phyloP scores from a whole-genome alignment of 768 basidiomycete genomes.

The Suillus subaureus region DNA sequence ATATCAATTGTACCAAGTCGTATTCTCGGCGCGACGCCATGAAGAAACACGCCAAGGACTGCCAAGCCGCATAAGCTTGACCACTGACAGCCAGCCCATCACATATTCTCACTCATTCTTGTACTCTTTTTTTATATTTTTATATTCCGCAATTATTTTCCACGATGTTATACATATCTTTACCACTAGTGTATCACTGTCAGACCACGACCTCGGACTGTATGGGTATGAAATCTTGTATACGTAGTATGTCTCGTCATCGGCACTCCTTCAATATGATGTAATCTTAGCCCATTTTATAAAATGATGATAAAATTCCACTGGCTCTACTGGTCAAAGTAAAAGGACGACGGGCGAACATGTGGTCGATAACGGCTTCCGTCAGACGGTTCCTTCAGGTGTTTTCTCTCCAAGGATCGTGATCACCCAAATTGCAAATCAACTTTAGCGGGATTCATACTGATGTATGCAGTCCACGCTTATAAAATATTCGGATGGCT shows the following conservation, averaged over 20 bases:
- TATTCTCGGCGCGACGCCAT: slow-evolving; percentile 30
- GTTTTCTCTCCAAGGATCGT: background rate
- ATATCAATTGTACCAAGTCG: slow-evolving; percentile 27
- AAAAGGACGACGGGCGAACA: background rate
- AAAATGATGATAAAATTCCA: background rate
- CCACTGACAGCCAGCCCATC: background rate
- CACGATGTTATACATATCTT: too few relatives aligned
- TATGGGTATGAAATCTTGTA: background rate
- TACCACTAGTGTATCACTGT: background rate
- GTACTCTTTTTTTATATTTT: background rate
- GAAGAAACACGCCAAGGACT: slow-evolving; percentile 28
- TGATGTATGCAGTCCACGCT: background rate
- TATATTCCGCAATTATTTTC: too few relatives aligned
- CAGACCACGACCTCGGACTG: background rate
- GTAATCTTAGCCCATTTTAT: background rate
- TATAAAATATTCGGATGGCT: background rate
- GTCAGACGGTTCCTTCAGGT: background rate
- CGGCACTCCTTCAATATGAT: background rate
- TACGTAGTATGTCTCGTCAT: background rate
- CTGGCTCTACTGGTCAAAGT: background rate
- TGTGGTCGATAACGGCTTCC: background rate
- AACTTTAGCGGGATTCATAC: background rate
- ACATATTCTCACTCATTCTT: background rate
- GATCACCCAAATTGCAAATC: background rate
- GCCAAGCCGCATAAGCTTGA: slow-evolving; percentile 24